Conservation (phyloP, 305 asterid species). For the Fraxinus platypoda region DNA sequence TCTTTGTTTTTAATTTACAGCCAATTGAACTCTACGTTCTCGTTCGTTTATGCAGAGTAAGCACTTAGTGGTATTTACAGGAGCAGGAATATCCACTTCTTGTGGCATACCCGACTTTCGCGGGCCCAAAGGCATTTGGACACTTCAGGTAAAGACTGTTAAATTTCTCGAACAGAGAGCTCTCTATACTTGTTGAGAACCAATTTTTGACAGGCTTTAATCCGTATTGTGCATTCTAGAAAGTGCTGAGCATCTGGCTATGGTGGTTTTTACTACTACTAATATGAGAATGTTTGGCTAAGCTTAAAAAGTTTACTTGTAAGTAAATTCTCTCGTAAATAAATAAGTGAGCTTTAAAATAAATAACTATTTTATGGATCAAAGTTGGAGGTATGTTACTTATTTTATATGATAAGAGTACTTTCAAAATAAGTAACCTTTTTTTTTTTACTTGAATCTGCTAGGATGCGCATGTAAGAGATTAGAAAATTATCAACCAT, state of each 20-base stretch:
- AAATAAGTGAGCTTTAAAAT: background rate
- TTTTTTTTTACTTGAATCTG: background rate
- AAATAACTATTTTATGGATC: background rate
- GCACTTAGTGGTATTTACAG: conserved; percentile 95
- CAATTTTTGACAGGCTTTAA: conserved; percentile 11
- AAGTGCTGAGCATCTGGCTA: conserved; percentile 10
- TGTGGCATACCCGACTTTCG: conserved; percentile 99
- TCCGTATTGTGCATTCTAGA: conserved; percentile 13
- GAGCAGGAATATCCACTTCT: conserved; percentile 96
- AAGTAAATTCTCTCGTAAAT: background rate
- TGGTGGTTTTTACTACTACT: conserved; percentile 4
- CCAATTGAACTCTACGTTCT: conserved; percentile 24
- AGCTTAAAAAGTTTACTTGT: background rate
- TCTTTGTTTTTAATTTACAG: conserved; percentile 28
- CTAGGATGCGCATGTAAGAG: background rate
- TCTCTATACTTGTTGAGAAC: background rate
- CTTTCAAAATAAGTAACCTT: background rate
- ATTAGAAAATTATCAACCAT: background rate
- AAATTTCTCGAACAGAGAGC: conserved; percentile 10
- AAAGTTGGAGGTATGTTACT: background rate
- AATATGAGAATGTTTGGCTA: background rate
- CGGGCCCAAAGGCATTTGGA: conserved; percentile 98
- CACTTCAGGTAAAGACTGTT: conserved; percentile 72
- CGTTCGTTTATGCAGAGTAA: conserved; percentile 67
- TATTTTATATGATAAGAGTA: background rate